These are phyloP conservation scores for Vaccinium corymbosum DNA, from an alignment of 148 eudicot genomes.

Conservation along the genomic window DNA sequence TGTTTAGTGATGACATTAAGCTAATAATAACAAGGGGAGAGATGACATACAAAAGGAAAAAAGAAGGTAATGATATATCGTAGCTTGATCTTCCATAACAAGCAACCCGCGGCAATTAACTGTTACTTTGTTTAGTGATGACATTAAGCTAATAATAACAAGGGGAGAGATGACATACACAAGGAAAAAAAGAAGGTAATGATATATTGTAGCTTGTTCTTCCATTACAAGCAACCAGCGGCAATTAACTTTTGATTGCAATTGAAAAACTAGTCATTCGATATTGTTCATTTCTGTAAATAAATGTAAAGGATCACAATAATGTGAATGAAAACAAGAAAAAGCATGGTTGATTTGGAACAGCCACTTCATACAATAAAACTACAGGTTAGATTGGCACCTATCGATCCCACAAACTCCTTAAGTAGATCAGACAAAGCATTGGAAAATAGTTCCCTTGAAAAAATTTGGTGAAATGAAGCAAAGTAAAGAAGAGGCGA, in stretches of 20 bases:
- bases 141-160: neutral
- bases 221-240: neutral
- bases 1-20: neutral
- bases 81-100: neutral
- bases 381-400: neutral
- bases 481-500: neutral
- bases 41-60: neutral
- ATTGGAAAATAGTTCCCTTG: neutral
- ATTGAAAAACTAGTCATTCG: neutral
- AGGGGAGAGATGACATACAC: neutral
- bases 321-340: neutral
- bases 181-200: neutral
- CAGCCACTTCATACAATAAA: neutral
- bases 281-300: neutral
- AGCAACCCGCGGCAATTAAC: neutral
- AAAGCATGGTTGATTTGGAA: neutral
- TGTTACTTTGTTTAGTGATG: neutral
- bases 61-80: neutral
- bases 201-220: neutral
- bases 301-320: neutral
- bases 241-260: neutral
- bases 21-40: neutral
- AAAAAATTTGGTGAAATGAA: neutral
- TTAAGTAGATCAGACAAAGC: neutral
- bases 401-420: neutral